Conservation (phyloP, 106 monocot species). For the Dendrobium huoshanense region DNA sequence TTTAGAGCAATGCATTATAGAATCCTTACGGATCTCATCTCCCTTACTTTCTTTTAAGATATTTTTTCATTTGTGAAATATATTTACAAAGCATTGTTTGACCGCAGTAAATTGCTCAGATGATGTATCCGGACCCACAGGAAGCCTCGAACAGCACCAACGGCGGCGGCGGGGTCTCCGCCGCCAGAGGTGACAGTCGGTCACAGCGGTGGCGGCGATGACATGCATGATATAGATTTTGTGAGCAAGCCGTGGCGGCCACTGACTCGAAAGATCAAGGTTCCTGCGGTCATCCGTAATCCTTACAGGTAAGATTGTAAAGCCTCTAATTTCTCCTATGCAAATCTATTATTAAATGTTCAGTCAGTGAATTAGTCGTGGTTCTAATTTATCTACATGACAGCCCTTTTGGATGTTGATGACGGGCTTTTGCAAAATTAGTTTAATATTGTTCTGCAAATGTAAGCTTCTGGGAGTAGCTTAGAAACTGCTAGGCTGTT, state of each 20-base stretch:
- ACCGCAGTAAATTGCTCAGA: background rate
- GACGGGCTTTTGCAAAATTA: background rate
- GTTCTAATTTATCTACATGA: background rate
- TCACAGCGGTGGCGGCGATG: background rate
- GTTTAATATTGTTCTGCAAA: no score
- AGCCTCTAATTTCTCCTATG: background rate
- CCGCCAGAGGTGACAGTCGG: conserved; percentile 16
- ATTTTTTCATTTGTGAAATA: background rate
- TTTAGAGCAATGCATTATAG: background rate
- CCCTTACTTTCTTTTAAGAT: background rate
- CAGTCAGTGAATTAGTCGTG: background rate
- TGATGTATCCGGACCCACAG: background rate
- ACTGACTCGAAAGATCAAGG: no score
- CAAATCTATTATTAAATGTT: background rate
- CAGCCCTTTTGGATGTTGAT: background rate
- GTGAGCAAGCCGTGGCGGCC: no score
- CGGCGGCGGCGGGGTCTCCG: background rate
- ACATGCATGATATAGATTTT: no score
- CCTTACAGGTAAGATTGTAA: background rate
- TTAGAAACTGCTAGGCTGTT: no score
- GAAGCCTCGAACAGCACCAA: background rate
- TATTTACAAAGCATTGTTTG: background rate
- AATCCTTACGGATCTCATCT: background rate
- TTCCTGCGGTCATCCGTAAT: no score
- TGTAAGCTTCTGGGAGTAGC: no score